A percentile compares a stretch with the other conserved stretches of the same genome.
Evolutionary conservation across 139 green algal genomes (phyloP).

Genomic region (Chlorella sp.): DNA sequence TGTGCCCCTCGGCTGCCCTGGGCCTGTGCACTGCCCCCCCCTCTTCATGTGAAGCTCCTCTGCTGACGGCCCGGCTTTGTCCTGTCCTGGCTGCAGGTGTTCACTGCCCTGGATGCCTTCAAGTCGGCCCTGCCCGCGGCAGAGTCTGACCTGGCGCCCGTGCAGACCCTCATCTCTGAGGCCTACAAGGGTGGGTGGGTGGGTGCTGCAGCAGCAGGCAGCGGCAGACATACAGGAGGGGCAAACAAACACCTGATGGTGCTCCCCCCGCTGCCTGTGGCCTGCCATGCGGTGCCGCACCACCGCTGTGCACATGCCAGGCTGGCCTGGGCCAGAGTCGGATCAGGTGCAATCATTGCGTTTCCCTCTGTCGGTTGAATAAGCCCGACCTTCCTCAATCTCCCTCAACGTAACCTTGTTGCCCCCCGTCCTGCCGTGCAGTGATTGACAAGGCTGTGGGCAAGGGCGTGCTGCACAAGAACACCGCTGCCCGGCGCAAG

Average conservation of each 20-base stretch:
- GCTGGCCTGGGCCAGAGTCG: not conserved
- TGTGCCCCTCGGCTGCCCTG: not conserved
- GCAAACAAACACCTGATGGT: too few relatives aligned
- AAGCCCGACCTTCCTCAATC: not conserved
- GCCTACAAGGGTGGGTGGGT: conserved; percentile 70
- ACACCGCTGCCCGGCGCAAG: conserved; percentile 89
- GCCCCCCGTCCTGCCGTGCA: not conserved
- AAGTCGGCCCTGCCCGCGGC: conserved; percentile 51
- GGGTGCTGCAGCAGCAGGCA: not conserved
- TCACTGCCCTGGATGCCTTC: conserved; percentile 65
- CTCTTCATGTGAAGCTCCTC: not conserved
- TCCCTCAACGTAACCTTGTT: not conserved
- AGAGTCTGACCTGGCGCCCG: conserved; percentile 69
- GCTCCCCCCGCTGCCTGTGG: too few relatives aligned
- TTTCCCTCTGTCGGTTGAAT: too few relatives aligned
- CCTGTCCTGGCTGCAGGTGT: conserved; percentile 33
- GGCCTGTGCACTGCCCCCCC: not conserved
- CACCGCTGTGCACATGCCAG: conserved; percentile 38
- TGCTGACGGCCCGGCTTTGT: not conserved
- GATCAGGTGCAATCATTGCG: not conserved
- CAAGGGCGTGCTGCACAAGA: conserved; percentile 87
- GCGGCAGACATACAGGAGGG: too few relatives aligned
- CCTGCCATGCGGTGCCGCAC: conserved; percentile 41
- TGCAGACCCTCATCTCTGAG: conserved; percentile 79
- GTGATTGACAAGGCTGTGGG: conserved; percentile 67